A percentile compares a stretch with the other conserved stretches of the same genome.
phyloP scores from a whole-genome alignment of 78 protist genomes.

The Dictyostelium capitatum region DNA sequence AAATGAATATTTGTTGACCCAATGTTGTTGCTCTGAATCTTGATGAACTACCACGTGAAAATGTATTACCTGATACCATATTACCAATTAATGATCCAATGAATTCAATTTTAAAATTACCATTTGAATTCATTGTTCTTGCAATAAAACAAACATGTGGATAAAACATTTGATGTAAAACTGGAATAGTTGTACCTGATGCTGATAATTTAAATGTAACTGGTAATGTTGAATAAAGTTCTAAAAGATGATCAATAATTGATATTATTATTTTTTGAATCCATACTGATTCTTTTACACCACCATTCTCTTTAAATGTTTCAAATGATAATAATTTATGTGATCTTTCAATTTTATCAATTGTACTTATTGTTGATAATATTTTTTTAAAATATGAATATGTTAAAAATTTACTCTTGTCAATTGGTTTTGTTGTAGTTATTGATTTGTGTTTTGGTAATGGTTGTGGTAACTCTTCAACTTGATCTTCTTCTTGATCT shows the following conservation, averaged over 20 bases:
- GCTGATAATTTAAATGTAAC: too few species aligned
- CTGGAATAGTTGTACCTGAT: background rate
- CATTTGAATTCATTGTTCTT: background rate
- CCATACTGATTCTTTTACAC: background rate
- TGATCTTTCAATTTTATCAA: background rate
- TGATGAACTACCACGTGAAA: too few species aligned
- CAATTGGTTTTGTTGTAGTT: background rate
- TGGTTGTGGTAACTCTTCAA: background rate
- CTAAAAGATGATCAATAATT: constrained; percentile 1
- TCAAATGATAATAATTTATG: constrained; percentile 1
- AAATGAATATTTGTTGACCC: background rate
- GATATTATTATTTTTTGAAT: background rate
- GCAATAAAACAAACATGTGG: background rate
- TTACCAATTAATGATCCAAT: background rate
- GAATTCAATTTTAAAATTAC: background rate
- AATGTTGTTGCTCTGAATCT: too few species aligned
- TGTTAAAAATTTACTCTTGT: background rate
- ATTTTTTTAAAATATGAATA: background rate
- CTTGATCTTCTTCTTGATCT: too few species aligned
- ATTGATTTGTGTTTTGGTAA: background rate
- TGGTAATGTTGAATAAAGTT: background rate
- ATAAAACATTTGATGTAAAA: background rate
- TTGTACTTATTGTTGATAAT: background rate
- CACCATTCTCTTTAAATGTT: background rate
- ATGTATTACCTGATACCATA: background rate